These are phyloP conservation scores for Phytophthora sp. DNA, from an alignment of 352 stramenopile genomes.

Conservation along the genomic window DNA sequence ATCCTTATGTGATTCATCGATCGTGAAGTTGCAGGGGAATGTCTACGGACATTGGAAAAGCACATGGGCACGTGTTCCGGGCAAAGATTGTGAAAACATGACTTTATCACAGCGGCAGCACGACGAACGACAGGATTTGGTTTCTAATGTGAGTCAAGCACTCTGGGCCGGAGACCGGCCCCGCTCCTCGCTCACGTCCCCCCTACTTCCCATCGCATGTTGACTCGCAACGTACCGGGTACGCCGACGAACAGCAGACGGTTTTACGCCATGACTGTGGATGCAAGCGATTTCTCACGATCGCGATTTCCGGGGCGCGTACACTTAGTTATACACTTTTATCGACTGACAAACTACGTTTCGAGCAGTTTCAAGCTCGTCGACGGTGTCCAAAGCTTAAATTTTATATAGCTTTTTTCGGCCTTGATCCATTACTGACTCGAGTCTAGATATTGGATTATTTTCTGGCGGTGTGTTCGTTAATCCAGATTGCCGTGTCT, in stretches of 20 bases:
- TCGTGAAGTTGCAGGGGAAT: conserved; percentile 1
- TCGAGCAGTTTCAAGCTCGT: not conserved
- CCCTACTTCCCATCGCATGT: conserved; percentile 13
- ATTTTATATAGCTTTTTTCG: not conserved
- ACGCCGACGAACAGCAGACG: not conserved
- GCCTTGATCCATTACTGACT: conserved; percentile 3
- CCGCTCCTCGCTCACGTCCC: too few species aligned
- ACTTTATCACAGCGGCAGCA: conserved; percentile 6
- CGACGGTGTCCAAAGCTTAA: not conserved
- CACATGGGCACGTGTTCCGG: too few species aligned
- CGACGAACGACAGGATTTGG: not conserved
- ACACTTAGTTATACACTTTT: too few species aligned
- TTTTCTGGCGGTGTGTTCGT: conserved; percentile 1
- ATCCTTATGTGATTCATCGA: not conserved
- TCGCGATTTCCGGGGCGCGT: not conserved
- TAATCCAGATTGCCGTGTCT: not conserved
- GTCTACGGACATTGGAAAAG: not conserved
- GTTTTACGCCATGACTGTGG: conserved; percentile 1
- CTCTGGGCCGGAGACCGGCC: too few species aligned
- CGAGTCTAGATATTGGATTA: not conserved
- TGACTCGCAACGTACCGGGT: conserved; percentile 13
- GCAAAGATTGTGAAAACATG: too few species aligned
- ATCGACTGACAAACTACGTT: not conserved
- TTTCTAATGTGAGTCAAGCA: too few species aligned
- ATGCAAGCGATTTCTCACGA: not conserved